Evolutionary conservation across 805 yeast genomes (phyloP), one percentile per base, ranked within the genome.

Genomic region (Saturnispora quitensis): DNA sequence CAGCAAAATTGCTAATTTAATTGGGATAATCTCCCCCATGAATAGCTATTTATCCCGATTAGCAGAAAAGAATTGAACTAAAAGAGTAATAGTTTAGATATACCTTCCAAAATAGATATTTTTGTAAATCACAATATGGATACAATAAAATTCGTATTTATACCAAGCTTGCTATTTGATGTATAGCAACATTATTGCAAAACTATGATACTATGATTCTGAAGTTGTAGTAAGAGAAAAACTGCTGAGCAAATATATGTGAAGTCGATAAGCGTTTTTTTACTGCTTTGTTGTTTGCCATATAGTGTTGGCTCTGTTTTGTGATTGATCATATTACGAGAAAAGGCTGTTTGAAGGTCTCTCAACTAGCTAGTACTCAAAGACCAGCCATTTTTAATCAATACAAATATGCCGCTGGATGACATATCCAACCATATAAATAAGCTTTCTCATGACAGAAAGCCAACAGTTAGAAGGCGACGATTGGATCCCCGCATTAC

Each of bases 321-420:
- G 47, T 49, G 51, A 49, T 28, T 25, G 7, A 38, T 49, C 51
- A 43, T 35, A 49, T 43, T 22, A 25, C 5, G 2, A 13, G 25
- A 22, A 48, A 24, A 28, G 43, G 28, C 35, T 3, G 9, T 22
- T 22, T 15, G 33, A 13, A 20, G 18, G 25, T 20, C 13, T 5
- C 18, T 10, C 2, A 35, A 24, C 25, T 20, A 12, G 5, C n/a
- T 18, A 2, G 42, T 13, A 18, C 5, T 22, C 2, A 5, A 25
- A 49, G 34, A 49, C 51, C 51, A 49, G 51, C 51, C 51, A 49
- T 49, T 36, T 35, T 27, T 10, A 24, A 35, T 17, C 5, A 13
- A 5, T 35, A 49, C 34, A 49, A 40, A 43, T 42, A 49, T 43
- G 51, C 33, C 34, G 43, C 38, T 49, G n/a, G 28, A 36, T 12